Base-by-base conservation (phyloP, 2,329 filamentous ascomycete species). In the Xylaria sp. region DNA sequence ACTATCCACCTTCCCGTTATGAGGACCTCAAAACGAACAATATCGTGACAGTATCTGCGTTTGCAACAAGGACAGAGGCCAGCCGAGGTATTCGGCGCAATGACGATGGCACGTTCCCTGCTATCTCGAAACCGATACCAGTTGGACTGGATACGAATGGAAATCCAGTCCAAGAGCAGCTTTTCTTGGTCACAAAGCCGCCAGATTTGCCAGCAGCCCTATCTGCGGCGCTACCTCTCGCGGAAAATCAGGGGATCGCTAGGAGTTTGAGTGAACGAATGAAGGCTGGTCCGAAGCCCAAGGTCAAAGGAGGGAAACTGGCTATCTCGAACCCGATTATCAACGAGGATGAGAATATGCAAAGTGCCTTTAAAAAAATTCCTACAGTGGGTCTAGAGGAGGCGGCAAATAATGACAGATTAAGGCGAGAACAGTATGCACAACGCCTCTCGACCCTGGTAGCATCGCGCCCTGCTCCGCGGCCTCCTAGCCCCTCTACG, bases 261-360 rank as follows among this genome's bases (percentile, higher is more conserved):
- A 67, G 71, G 69, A 73, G 61, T 50, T 9, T 45, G 2, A 17
- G 39, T 70, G 76, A 71, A 19, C 65, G 61, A 42, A 45, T 21
- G n/a, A 70, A 68, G 71, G 73, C 0, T 73, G 69, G 19, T 69
- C 45, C 75, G 4, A 75, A 73, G 9, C 48, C 71, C 14, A 76
- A 73, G 59, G 69, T 73, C 21, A 76, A 79, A 30, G 76, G 75
- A 5, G 80, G 79, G 7, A 86, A 82, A 65, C 70, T 85, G 19
- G 73, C 75, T 4, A 88, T 88, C 39, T 88, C 86, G 11, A 79
- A 81, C 12, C 86, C 86, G 0, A 81, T 88, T 42, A 71, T 86
- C 12, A 69, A 69, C 8, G 69, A 73, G 45, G 71, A 74, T 39
- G 69, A 73, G 45, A 74, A 71, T 24, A 68, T 69, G 63, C 70